These are phyloP conservation scores for Xylaria sp. DNA, from an alignment of 2,329 filamentous ascomycete species.

Conservation along the genomic window DNA sequence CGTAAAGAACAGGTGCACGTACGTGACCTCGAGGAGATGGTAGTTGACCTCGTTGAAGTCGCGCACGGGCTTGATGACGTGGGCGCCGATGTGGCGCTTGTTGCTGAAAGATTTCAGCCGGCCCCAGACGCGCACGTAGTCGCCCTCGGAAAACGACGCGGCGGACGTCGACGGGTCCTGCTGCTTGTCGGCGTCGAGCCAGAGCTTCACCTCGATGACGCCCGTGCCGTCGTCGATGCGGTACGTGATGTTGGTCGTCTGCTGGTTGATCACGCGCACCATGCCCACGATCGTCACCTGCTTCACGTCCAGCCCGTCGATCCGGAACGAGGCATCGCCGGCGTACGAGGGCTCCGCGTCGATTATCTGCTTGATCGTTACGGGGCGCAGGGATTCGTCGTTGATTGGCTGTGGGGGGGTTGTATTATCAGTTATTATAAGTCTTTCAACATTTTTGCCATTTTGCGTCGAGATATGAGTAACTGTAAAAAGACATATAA, in stretches of 20 bases:
- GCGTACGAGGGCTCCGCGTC: constrained; percentile 77
- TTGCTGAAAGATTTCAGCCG: constrained; percentile 85
- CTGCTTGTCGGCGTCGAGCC: constrained; percentile 74
- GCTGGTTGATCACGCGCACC: constrained; percentile 85
- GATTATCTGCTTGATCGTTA: constrained; percentile 94
- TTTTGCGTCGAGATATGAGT: no score
- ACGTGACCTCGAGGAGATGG: constrained; percentile 89
- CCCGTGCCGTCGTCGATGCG: constrained; percentile 95
- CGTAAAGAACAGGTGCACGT: constrained; percentile 86
- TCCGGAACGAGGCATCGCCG: constrained; percentile 78
- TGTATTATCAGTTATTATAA: no score
- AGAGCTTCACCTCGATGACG: constrained; percentile 89
- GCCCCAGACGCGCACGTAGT: constrained; percentile 88
- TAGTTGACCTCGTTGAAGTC: constrained; percentile 95
- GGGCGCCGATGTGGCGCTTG: constrained; percentile 82
- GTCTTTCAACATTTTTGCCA: no score
- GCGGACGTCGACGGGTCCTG: constrained; percentile 54
- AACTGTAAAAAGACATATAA: no score
- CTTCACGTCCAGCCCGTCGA: constrained; percentile 80
- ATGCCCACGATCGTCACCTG: constrained; percentile 90
- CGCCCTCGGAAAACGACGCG: constrained; percentile 73
- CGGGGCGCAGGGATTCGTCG: constrained; percentile 89
- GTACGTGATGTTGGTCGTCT: constrained; percentile 92
- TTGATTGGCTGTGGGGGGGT: constrained; percentile 65
- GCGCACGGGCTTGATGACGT: constrained; percentile 80